Evolutionary conservation across 106 monocot genomes (phyloP).

Genomic region (Chionographis japonica): DNA sequence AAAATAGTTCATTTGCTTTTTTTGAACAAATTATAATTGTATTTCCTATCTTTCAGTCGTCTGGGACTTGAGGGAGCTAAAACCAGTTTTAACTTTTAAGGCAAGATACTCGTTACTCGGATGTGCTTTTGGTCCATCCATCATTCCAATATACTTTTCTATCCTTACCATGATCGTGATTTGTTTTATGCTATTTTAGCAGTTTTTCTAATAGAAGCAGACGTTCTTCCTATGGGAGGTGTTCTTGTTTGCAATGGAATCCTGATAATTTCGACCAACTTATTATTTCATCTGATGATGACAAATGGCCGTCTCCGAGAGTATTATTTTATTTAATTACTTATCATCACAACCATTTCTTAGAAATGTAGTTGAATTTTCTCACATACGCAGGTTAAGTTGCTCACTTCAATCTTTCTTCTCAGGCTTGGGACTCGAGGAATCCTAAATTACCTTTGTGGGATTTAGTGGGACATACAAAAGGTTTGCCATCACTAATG

Average conservation of each 20-base stretch:
- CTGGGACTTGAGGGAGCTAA: conserved; percentile 87
- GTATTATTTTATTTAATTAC: conserved; percentile 22
- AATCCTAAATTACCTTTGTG: conserved; percentile 84
- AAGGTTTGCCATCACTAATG: conserved; percentile 38
- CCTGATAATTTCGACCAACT: conserved; percentile 87
- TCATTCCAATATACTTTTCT: too few relatives aligned
- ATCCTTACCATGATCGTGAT: neutral
- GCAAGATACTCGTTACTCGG: conserved; percentile 20
- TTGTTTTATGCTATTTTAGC: conserved; percentile 13
- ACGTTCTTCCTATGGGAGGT: conserved; percentile 18
- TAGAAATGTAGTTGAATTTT: neutral
- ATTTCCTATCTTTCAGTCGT: conserved; percentile 56
- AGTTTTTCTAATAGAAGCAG: conserved; percentile 73
- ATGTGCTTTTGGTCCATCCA: neutral
- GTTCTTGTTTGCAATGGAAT: conserved; percentile 98
- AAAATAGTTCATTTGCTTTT: neutral
- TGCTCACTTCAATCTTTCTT: neutral
- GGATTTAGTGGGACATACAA: conserved; percentile 93
- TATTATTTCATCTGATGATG: conserved; percentile 91
- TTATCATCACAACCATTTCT: neutral
- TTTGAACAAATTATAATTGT: neutral
- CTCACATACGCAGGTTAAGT: neutral
- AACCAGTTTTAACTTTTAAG: conserved; percentile 85
- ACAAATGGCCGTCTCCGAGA: conserved; percentile 68
- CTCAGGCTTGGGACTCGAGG: conserved; percentile 94